These are phyloP conservation scores for Trichoderma sp. DNA, from an alignment of 2,329 filamentous ascomycete genomes.

Conservation along the genomic window DNA sequence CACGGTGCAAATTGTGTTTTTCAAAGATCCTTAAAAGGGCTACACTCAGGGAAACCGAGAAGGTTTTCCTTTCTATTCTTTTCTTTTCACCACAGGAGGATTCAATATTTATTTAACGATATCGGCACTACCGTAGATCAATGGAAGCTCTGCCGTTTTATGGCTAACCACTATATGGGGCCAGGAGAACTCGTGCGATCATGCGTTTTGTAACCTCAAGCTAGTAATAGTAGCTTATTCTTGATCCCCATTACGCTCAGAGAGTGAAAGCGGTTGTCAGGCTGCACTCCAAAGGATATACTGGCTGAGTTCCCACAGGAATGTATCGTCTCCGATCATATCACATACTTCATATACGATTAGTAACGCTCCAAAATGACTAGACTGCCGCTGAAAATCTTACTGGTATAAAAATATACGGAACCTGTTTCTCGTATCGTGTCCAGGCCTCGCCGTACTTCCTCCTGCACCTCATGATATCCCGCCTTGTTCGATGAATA, in stretches of 20 bases:
- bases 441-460: background rate
- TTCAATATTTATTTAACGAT: background rate
- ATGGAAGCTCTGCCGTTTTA: background rate
- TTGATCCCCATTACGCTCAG: background rate
- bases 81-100: background rate
- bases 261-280: background rate
- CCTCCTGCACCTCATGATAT: background rate
- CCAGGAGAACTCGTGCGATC: background rate
- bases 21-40: conserved; percentile 26
- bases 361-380: background rate
- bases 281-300: background rate
- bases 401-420: background rate
- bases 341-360: background rate
- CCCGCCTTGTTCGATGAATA: background rate
- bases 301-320: background rate
- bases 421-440: background rate
- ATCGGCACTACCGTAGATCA: background rate
- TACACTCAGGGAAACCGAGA: no score
- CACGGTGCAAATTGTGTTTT: conserved; percentile 81
- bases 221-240: background rate
- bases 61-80: no score
- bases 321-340: background rate
- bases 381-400: background rate
- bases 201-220: background rate
- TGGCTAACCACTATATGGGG: background rate